Evolutionary conservation across 2,329 filamentous ascomycete genomes (phyloP).

Genomic region (Aureobasidium lini): DNA sequence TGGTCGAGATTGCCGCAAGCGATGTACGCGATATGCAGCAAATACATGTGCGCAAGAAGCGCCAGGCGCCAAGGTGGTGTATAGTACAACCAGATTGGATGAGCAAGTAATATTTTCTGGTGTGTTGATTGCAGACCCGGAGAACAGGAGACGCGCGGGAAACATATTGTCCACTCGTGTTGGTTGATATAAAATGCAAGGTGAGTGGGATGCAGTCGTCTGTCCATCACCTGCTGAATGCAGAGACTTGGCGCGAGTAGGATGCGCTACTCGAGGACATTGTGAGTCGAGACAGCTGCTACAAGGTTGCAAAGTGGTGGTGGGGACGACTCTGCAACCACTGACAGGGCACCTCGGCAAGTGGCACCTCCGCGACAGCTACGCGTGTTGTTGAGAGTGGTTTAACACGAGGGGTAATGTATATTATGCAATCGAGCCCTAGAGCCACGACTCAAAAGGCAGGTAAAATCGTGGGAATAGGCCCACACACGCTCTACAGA

Average conservation of each 20-base stretch:
- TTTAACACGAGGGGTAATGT: background rate
- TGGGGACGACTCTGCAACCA: background rate
- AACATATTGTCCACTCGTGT: background rate
- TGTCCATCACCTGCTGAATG: conserved; percentile 6
- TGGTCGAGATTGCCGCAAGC: conserved; percentile 10
- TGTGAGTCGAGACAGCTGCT: background rate
- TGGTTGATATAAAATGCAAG: background rate
- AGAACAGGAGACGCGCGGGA: conserved; percentile 4
- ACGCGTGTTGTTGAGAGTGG: background rate
- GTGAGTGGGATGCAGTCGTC: background rate
- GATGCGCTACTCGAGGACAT: conserved; percentile 2
- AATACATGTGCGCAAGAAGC: conserved; percentile 3
- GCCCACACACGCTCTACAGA: background rate
- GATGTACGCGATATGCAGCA: background rate
- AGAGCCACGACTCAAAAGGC: background rate
- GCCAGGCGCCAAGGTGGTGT: background rate
- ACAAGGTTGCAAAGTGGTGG: background rate
- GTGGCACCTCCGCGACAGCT: background rate
- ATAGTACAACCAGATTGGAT: background rate
- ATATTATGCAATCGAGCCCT: background rate
- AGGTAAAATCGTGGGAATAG: background rate
- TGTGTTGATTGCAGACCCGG: background rate
- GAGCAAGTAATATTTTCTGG: background rate
- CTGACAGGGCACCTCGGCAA: conserved; percentile 5
- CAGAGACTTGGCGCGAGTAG: conserved; percentile 1